Evolutionary conservation across 2,329 filamentous ascomycete species (phyloP).

Genomic region (Chaetomium sp.): DNA sequence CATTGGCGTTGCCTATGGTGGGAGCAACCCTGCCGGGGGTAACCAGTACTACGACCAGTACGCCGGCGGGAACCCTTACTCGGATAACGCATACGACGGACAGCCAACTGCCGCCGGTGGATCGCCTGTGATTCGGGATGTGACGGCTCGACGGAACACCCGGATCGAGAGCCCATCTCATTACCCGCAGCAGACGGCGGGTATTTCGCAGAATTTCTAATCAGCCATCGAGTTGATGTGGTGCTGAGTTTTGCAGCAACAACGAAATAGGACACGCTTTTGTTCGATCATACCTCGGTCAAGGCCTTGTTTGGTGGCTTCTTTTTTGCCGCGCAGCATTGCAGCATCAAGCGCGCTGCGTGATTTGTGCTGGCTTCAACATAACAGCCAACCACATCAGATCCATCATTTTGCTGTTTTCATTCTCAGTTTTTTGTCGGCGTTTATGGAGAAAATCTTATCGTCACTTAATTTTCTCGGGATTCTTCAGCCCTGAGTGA

Average conservation of each 20-base stretch:
- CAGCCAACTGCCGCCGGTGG: slow-evolving; percentile 40
- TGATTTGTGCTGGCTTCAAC: too few species aligned
- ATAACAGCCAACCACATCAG: too few species aligned
- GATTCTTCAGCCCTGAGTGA: neutral
- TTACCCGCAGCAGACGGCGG: slow-evolving; percentile 86
- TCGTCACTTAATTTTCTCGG: slow-evolving; percentile 9
- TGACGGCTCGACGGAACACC: slow-evolving; percentile 85
- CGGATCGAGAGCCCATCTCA: slow-evolving; percentile 87
- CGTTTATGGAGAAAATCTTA: slow-evolving; percentile 7
- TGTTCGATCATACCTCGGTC: neutral
- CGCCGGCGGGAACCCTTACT: slow-evolving; percentile 50
- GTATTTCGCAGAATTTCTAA: slow-evolving; percentile 96
- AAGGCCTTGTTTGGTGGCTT: neutral
- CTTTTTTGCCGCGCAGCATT: too few species aligned
- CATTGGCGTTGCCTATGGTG: slow-evolving; percentile 41
- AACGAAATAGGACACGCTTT: neutral
- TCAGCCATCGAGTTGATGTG: neutral
- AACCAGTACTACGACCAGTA: slow-evolving; percentile 52
- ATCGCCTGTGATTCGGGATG: slow-evolving; percentile 86
- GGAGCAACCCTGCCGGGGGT: slow-evolving; percentile 24
- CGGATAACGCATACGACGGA: slow-evolving; percentile 34
- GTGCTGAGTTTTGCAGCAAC: neutral
- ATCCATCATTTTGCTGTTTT: neutral
- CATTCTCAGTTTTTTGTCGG: slow-evolving; percentile 4
- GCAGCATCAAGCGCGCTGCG: too few species aligned